A percentile compares a stretch with the other conserved stretches of the same genome.
Evolutionary conservation across 208 protist genomes (phyloP).

Genomic region (Phytomonas francai): DNA sequence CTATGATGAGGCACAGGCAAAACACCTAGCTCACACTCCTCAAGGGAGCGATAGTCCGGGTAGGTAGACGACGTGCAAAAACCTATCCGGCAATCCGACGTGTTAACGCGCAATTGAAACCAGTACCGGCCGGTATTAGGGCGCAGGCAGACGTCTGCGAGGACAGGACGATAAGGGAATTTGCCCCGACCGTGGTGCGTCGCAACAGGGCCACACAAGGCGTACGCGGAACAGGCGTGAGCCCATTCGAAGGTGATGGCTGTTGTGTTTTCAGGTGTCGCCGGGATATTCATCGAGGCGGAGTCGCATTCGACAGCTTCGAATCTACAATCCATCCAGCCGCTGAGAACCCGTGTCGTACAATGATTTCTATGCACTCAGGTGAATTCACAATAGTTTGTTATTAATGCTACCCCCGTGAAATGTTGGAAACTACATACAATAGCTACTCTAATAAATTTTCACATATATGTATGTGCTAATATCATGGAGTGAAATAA

Average conservation of each 20-base stretch:
- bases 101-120: conserved; percentile 74
- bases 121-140: conserved; percentile 71
- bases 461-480: neutral
- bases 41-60: conserved; percentile 16
- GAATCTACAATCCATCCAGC: neutral
- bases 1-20: neutral
- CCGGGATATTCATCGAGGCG: conserved; percentile 25
- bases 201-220: conserved; percentile 27
- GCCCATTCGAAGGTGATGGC: conserved; percentile 58
- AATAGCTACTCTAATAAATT: neutral
- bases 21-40: conserved; percentile 10
- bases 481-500: neutral
- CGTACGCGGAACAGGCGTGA: conserved; percentile 43
- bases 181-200: conserved; percentile 50
- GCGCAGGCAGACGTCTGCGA: conserved; percentile 42
- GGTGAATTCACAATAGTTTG: conserved; percentile 9
- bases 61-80: conserved; percentile 50
- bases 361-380: neutral
- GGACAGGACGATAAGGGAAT: conserved; percentile 50
- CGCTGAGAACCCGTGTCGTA: neutral
- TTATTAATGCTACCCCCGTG: neutral
- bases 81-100: conserved; percentile 63
- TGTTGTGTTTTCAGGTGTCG: conserved; percentile 18
- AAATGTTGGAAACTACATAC: neutral
- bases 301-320: neutral